These are phyloP conservation scores for Punica granatum DNA, from an alignment of 345 rosid species.

Conservation along the genomic window DNA sequence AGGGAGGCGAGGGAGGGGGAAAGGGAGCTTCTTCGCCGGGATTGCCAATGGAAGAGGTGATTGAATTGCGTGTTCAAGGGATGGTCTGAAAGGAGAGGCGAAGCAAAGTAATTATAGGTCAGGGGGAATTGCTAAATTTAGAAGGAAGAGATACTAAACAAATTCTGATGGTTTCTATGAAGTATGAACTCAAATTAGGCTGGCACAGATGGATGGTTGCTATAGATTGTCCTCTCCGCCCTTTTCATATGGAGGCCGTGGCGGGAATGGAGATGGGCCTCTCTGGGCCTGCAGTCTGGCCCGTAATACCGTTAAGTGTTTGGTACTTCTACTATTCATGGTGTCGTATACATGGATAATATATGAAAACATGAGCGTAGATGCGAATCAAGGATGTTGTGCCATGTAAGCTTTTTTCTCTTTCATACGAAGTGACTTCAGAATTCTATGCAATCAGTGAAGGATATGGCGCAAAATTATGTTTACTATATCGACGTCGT, in stretches of 20 bases:
- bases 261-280: not conserved
- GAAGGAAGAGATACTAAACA: not conserved
- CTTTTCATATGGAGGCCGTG: not conserved
- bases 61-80: not conserved
- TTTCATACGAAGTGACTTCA: too few relatives aligned
- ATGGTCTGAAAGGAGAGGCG: not conserved
- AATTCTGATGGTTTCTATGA: not conserved
- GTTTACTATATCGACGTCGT: too few relatives aligned
- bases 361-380: too few relatives aligned
- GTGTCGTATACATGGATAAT: too few relatives aligned
- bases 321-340: too few relatives aligned
- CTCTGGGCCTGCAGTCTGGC: not conserved
- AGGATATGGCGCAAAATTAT: too few relatives aligned
- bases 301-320: too few relatives aligned
- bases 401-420: too few relatives aligned
- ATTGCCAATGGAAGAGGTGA: not conserved
- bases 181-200: not conserved
- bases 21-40: not conserved
- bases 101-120: not conserved
- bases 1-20: not conserved
- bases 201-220: slow-evolving; percentile 2
- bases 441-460: too few relatives aligned
- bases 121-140: not conserved
- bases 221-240: not conserved
- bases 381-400: too few relatives aligned